phyloP scores from a whole-genome alignment of 805 yeast species.

The Groenewaldozyma salmanticensis region DNA sequence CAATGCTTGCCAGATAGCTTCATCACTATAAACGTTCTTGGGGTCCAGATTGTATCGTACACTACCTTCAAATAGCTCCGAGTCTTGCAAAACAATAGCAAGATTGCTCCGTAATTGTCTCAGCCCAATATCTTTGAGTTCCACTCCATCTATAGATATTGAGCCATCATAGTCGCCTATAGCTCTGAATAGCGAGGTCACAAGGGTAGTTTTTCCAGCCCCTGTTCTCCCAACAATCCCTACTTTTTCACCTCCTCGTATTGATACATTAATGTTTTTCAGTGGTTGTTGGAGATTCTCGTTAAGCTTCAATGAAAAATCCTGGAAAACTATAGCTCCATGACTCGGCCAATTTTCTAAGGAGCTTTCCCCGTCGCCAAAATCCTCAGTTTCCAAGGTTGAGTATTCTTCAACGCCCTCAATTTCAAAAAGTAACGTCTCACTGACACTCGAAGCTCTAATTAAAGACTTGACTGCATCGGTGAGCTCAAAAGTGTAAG shows the following conservation, averaged over 20 bases:
- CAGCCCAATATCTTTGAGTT: slow-evolving; percentile 42
- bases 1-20: slow-evolving; percentile 46
- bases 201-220: slow-evolving; percentile 73
- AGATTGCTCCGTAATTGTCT: slow-evolving; percentile 44
- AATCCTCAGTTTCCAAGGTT: slow-evolving; percentile 40
- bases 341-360: slow-evolving; percentile 56
- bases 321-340: slow-evolving; percentile 54
- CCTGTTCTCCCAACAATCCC: slow-evolving; percentile 89
- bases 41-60: slow-evolving; percentile 55
- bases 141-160: slow-evolving; percentile 45
- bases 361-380: slow-evolving; percentile 56
- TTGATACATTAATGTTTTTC: slow-evolving; percentile 49
- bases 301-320: slow-evolving; percentile 64
- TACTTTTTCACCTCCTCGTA: slow-evolving; percentile 62
- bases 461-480: slow-evolving; percentile 85
- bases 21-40: slow-evolving; percentile 40
- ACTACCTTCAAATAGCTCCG: slow-evolving; percentile 52
- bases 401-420: slow-evolving; percentile 39
- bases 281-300: slow-evolving; percentile 63
- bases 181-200: slow-evolving; percentile 58
- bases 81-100: slow-evolving; percentile 60
- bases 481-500: slow-evolving; percentile 78
- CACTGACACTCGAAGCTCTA: slow-evolving; percentile 87
- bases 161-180: slow-evolving; percentile 41
- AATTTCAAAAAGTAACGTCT: slow-evolving; percentile 83